phyloP scores from a whole-genome alignment of 495 filamentous ascomycete genomes.

The Penicillium paradoxum region DNA sequence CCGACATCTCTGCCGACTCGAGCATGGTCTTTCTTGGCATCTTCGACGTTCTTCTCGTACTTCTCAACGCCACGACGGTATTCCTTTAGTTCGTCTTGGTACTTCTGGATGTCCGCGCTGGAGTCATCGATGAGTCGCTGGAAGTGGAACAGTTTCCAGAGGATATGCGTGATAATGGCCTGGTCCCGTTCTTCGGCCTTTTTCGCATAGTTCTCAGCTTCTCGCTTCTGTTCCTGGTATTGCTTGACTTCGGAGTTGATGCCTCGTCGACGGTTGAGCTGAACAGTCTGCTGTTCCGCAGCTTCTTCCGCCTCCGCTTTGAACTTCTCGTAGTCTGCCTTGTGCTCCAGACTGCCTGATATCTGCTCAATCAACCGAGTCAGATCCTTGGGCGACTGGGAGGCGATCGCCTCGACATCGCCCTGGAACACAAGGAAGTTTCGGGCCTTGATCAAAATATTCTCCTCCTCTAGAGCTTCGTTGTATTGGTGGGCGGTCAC shows the following conservation, averaged over 20 bases:
- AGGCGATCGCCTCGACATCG: conserved; percentile 96
- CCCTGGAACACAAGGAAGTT: conserved; percentile 99
- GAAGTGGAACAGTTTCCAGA: conserved; percentile 97
- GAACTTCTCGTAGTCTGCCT: conserved; percentile 86
- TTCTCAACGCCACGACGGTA: conserved; percentile 82
- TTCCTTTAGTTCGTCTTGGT: conserved; percentile 95
- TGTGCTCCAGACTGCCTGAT: conserved; percentile 91
- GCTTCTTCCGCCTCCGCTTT: conserved; percentile 82
- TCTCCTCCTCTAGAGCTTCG: conserved; percentile 84
- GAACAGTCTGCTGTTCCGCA: conserved; percentile 78
- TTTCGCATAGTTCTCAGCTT: conserved; percentile 84
- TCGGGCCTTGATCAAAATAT: conserved; percentile 94
- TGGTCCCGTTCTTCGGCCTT: conserved; percentile 87
- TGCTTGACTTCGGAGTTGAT: conserved; percentile 99
- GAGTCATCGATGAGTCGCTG: conserved; percentile 90
- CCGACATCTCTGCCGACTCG: conserved; percentile 71
- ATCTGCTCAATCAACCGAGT: conserved; percentile 96
- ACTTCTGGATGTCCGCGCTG: conserved; percentile 81
- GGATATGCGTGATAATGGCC: conserved; percentile 87
- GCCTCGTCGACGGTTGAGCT: conserved; percentile 79
- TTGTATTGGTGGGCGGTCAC: conserved; percentile 93
- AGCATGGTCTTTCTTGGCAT: conserved; percentile 80
- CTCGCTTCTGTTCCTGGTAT: conserved; percentile 94
- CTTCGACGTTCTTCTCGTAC: conserved; percentile 75
- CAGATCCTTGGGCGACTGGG: conserved; percentile 88